Evolutionary conservation across 371 early-diverging fungal genomes (phyloP), one percentile per base, ranked within the genome.

Genomic region (Umbelopsis sp.): DNA sequence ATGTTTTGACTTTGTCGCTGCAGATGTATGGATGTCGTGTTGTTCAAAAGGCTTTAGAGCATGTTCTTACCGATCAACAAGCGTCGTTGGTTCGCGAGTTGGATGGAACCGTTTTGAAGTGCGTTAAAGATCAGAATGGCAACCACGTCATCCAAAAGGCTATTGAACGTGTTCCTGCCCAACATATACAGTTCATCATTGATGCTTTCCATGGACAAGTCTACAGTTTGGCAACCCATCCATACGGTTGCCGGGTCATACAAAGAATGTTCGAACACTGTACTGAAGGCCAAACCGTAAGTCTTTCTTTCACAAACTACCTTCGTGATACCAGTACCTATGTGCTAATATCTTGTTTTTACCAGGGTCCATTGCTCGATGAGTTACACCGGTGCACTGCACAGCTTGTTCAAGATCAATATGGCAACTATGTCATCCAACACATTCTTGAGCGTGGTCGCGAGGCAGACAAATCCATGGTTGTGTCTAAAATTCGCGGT

Each of bases 21-120:
- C 99, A 99, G 83, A 99, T 99, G 96, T 99, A 99, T 83, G 99
- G 99, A 3, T 99, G 99, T 78, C 93, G 99, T 44, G 99, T 99
- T 8, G 96, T 99, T 10, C 99, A 99, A 84, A 99, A 98, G 88
- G 97, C 97, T 1, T 86, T 99, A 44, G 99, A 99, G 77, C 93
- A 95, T 75, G 93, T 97, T 25, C 79, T 88, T 63, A 80, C 86
- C 0, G 96, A 95, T 68, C 93, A 95, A 76, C 97, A 99, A 80
- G 94, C 95, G 10, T 79, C 85, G 12, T 84, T 99, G 44, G 92
- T 99, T 25, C 86, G 88, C 53, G 99, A 99, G 77, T 81, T 99
- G 48, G 94, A 97, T 69, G 97, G 96, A 1, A 89, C 96, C 77
- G 94, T 99, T 1, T 83, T 99, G 44, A 96, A 96, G 75, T 96